Conservation (phyloP, 331 rosid genomes). For the Pyracantha coccinea region DNA sequence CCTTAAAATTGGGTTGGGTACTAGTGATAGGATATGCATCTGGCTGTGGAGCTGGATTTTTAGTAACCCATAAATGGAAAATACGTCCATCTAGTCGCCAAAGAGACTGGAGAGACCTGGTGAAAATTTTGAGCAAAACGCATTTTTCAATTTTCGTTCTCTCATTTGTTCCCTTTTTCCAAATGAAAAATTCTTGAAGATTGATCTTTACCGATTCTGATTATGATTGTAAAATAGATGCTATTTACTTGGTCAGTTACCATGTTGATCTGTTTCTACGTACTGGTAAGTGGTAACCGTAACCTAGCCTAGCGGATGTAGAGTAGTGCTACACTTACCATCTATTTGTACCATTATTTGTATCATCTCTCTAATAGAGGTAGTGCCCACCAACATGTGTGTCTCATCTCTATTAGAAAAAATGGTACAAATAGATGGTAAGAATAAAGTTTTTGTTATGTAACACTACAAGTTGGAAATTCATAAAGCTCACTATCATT, state of each 20-base stretch:
- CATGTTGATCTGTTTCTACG: not conserved
- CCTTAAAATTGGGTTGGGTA: not conserved
- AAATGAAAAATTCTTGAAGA: not conserved
- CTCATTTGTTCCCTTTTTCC: not conserved
- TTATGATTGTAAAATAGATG: not conserved
- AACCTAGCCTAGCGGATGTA: not conserved
- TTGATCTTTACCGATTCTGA: not conserved
- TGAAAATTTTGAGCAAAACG: not conserved
- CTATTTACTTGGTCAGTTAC: not conserved
- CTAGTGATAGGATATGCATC: not conserved
- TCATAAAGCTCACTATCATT: no score
- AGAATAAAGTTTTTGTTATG: no score
- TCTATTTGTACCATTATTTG: no score
- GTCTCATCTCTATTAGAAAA: no score
- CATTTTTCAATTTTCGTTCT: not conserved
- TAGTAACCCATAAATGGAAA: not conserved
- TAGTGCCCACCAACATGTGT: no score
- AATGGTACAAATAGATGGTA: no score
- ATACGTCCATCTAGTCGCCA: not conserved
- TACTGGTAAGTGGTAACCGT: no score
- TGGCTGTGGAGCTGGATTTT: not conserved
- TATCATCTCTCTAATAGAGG: no score
- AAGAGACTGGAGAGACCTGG: not conserved
- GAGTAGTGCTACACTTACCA: no score
- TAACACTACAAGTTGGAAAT: no score